Base-by-base conservation (phyloP, 1,139 yeast genomes). In the Yamadazyma oceani region DNA sequence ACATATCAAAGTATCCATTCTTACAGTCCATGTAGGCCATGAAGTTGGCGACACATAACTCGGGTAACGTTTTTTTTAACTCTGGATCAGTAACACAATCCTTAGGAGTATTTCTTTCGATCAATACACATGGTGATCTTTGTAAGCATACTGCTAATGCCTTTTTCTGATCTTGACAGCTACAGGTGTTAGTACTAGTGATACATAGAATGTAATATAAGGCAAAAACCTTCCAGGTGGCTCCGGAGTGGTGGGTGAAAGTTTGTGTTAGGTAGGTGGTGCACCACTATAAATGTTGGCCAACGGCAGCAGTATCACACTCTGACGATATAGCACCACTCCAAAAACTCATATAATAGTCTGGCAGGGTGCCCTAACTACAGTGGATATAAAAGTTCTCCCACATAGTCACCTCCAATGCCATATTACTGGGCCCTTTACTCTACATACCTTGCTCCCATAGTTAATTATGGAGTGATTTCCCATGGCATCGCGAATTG, bases 101-200 rank as follows among this genome's bases (percentile, higher is more conserved):
- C 48, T 86, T 84, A 4, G 98, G 98, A 2, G 89, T 86, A 61
- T 92, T 76, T 46, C 98, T 72, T 46, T 92, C 87, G 28, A 92
- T 76, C 67, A 92, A 75, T 39, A 92, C 98, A 62, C 98, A 92
- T 12, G 97, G 97, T 4, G 97, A 89, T 58, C 97, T 73, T 60
- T 92, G 98, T 35, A 92, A 73, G 57, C 98, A 92, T 17, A 92
- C 83, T 6, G 97, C 97, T 45, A 92, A 88, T 12, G 95, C 96
- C 53, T 80, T 87, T 54, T 89, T 79, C 55, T 90, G 94, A 61
- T 92, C 98, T 54, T 86, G 84, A 62, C 98, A 92, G 73, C 96
- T 89, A 41, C 11, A 11, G 13, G 2, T 16, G 51, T 50, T 49
- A 50, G 51, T 47, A 29, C 4, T n/a, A n/a, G n/a, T n/a, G n/a